These are phyloP conservation scores for Helichrysum umbraculigerum DNA, from an alignment of 129 eudicot species.

Conservation along the genomic window DNA sequence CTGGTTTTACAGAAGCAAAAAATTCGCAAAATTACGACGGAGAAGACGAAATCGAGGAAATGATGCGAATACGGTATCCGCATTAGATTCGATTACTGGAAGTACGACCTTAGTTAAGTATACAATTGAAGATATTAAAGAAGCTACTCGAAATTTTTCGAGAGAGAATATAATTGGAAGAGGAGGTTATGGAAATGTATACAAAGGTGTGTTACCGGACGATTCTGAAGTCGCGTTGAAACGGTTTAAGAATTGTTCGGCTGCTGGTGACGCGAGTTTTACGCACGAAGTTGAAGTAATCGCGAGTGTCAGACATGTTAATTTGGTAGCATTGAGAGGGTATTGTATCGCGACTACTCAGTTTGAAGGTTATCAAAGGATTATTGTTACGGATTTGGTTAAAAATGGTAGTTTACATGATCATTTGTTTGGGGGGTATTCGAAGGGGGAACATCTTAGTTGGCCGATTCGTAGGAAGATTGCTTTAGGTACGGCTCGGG, in stretches of 20 bases:
- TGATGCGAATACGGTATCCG: conserved; percentile 34
- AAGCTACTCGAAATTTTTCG: conserved; percentile 68
- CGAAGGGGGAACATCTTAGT: conserved; percentile 33
- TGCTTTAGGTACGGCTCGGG: conserved; percentile 80
- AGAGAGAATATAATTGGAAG: conserved; percentile 68
- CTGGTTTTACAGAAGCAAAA: conserved; percentile 36
- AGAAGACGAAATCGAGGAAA: conserved; percentile 13
- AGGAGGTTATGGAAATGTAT: conserved; percentile 97
- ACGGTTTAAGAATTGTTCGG: conserved; percentile 87
- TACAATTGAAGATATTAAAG: conserved; percentile 67
- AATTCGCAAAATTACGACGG: conserved; percentile 15
- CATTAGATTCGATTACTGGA: conserved; percentile 56
- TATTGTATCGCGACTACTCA: conserved; percentile 77
- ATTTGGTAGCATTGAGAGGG: conserved; percentile 74
- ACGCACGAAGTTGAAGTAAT: conserved; percentile 90
- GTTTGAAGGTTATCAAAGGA: conserved; percentile 78
- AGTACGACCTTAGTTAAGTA: conserved; percentile 60
- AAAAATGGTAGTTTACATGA: conserved; percentile 86
- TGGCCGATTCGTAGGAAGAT: conserved; percentile 80
- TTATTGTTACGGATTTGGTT: conserved; percentile 82
- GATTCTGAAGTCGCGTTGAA: conserved; percentile 84
- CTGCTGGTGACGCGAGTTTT: conserved; percentile 74
- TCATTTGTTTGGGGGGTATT: conserved; percentile 53
- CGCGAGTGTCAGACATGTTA: conserved; percentile 89
- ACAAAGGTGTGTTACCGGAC: conserved; percentile 67